Base-by-base conservation (phyloP, 331 rosid species). In the Phaseolus coccineus region DNA sequence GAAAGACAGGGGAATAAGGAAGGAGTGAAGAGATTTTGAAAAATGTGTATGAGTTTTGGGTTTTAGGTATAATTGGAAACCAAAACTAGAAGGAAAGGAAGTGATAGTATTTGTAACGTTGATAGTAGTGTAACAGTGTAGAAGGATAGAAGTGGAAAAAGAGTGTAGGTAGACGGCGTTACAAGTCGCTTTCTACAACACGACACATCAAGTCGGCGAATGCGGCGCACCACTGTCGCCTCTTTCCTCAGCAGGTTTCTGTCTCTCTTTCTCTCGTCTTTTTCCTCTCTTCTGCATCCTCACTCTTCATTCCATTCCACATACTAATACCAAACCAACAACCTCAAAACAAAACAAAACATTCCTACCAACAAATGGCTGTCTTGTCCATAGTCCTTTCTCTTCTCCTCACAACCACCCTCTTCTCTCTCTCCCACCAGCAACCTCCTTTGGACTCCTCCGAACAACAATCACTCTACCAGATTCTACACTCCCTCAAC, bases 401-500 rank as follows among this genome's bases (percentile, higher is more conserved):
- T 15, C 3, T 39, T 5, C 4, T 11, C 6, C 2, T 67, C 0
- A 24, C 73, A 22, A 25, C 24, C 58, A 25, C 59, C 0, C 16
- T 33, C 14, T 22, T 76, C 12, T 40, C 77, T 3, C 28, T 89
- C 70, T 85, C 93, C 0, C 39, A 76, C 33, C 86, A 86, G 35
- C 96, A 89, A 50, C 92, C 86, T 4, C 56, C 69, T 12, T 84
- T 91, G 2, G 56, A 81, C 77, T 22, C 89, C 1, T 4, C 73
- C 0, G 94, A 94, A 85, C 92, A 88, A 7, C 83, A 85, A 46
- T 50, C 91, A 3, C 76, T 88, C 2, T 89, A 83, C 77, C 8
- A 9, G 0, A 82, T 94, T 4, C 97, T 94, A 1, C 69, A 87
- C 70, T 87, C 97, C 12, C 52, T 92, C 84, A 89, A 92, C 90